Percentiles rank a stretch among this genome's conserved stretches.
Conservation (phyloP, 345 rosid species). For the Zanthoxylum bungeanum region DNA sequence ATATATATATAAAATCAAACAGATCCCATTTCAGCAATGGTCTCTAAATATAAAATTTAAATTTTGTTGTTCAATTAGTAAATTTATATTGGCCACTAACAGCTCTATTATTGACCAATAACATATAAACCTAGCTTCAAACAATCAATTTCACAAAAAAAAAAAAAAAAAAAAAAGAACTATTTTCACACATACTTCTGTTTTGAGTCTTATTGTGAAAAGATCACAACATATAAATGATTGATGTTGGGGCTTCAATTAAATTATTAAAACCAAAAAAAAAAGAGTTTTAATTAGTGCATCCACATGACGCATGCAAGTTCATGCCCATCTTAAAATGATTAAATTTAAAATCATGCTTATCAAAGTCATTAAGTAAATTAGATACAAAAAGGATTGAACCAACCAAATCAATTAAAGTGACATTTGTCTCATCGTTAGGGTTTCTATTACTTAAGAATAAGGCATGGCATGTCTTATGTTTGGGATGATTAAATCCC, state of each 20-base stretch:
- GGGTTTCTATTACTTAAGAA: conserved; percentile 19
- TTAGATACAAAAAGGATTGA: too few relatives aligned
- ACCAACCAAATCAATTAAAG: neutral
- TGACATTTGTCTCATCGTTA: conserved; percentile 4
- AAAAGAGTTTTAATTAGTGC: neutral
- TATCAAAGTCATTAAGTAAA: too few relatives aligned
- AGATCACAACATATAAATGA: neutral
- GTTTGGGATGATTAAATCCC: neutral
- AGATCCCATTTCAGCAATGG: neutral
- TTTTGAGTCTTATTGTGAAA: neutral
- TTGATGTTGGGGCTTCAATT: conserved; percentile 4
- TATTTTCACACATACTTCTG: too few relatives aligned
- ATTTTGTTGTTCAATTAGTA: neutral
- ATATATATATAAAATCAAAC: too few relatives aligned
- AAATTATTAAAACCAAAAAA: too few relatives aligned
- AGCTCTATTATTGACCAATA: conserved; percentile 1
- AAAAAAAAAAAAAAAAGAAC: too few relatives aligned
- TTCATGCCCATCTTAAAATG: conserved; percentile 16
- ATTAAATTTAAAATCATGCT: conserved; percentile 2
- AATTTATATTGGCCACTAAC: neutral
- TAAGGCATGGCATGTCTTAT: conserved; percentile 9
- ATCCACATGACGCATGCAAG: conserved; percentile 15
- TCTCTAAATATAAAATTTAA: neutral
- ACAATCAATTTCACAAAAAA: too few relatives aligned
- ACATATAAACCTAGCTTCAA: neutral